Conservation (phyloP, 345 rosid genomes). For the Geranium rotundifolium region DNA sequence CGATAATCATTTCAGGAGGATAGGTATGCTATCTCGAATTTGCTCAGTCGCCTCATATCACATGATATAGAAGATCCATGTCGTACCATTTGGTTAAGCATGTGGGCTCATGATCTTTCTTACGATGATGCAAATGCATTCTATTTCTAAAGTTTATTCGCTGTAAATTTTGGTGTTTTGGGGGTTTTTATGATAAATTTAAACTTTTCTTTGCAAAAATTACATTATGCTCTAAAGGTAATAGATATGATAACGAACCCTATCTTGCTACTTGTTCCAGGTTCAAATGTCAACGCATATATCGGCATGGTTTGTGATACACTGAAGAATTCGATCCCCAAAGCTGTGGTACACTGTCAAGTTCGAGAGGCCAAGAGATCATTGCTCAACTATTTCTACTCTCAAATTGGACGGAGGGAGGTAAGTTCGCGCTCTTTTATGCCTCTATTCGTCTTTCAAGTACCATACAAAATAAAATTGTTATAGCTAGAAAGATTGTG, state of each 20-base stretch:
- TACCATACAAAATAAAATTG: background rate
- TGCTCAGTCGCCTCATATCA: background rate
- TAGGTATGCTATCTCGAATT: conserved; percentile 32
- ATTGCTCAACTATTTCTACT: conserved; percentile 72
- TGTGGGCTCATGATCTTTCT: too few species aligned
- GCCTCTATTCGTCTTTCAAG: background rate
- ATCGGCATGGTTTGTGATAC: conserved; percentile 93
- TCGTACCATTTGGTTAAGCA: background rate
- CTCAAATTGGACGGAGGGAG: conserved; percentile 89
- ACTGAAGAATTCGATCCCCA: conserved; percentile 75
- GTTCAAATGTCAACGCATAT: conserved; percentile 84
- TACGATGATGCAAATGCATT: background rate
- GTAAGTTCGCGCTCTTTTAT: conserved; percentile 25
- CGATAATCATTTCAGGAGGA: conserved; percentile 79
- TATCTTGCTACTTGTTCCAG: conserved; percentile 25
- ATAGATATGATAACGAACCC: conserved; percentile 4
- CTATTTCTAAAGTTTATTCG: background rate
- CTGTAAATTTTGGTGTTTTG: background rate
- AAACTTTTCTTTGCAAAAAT: too few species aligned
- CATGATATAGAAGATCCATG: too few species aligned
- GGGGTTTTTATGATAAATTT: background rate
- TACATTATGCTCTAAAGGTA: background rate
- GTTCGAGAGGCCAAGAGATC: conserved; percentile 89
- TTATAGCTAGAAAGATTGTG: too few species aligned
- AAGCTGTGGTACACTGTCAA: conserved; percentile 95